phyloP scores from a whole-genome alignment of 2,329 filamentous ascomycete species.

The Coccinonectria pachysandricola region DNA sequence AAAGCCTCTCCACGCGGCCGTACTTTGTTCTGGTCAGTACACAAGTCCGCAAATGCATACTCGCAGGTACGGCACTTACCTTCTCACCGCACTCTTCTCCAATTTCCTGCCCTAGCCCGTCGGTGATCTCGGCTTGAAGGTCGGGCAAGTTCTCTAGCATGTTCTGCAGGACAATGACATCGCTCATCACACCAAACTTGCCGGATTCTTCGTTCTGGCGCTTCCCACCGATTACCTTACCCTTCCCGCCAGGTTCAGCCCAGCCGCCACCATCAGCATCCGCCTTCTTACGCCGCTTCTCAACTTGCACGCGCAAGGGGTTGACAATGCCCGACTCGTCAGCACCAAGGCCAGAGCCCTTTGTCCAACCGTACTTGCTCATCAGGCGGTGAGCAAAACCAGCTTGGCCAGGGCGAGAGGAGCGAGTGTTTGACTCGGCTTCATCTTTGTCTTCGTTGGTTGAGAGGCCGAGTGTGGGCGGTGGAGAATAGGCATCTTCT shows the following conservation, averaged over 20 bases:
- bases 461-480: slow-evolving; percentile 37
- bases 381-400: slow-evolving; percentile 83
- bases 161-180: slow-evolving; percentile 70
- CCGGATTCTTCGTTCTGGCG: slow-evolving; percentile 32
- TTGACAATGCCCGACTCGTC: slow-evolving; percentile 74
- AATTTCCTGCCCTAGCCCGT: slow-evolving; percentile 80
- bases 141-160: slow-evolving; percentile 80
- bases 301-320: slow-evolving; percentile 72
- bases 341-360: slow-evolving; percentile 79
- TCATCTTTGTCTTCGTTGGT: slow-evolving; percentile 30
- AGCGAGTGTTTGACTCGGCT: slow-evolving; percentile 42
- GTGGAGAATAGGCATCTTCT: slow-evolving; percentile 31
- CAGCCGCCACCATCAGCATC: slow-evolving; percentile 74
- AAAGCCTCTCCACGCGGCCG: slow-evolving; percentile 70
- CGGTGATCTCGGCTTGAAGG: slow-evolving; percentile 65
- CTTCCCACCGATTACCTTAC: slow-evolving; percentile 72
- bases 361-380: slow-evolving; percentile 87
- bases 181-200: slow-evolving; percentile 64
- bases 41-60: no score
- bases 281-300: slow-evolving; percentile 70
- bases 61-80: slow-evolving; percentile 26
- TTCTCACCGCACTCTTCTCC: slow-evolving; percentile 85
- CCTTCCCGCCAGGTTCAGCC: slow-evolving; percentile 56
- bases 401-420: slow-evolving; percentile 66
- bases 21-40: slow-evolving; percentile 41